These are phyloP conservation scores for Eremochloa ophiuroides DNA, from an alignment of 176 grass and related monocot species.

Conservation along the genomic window DNA sequence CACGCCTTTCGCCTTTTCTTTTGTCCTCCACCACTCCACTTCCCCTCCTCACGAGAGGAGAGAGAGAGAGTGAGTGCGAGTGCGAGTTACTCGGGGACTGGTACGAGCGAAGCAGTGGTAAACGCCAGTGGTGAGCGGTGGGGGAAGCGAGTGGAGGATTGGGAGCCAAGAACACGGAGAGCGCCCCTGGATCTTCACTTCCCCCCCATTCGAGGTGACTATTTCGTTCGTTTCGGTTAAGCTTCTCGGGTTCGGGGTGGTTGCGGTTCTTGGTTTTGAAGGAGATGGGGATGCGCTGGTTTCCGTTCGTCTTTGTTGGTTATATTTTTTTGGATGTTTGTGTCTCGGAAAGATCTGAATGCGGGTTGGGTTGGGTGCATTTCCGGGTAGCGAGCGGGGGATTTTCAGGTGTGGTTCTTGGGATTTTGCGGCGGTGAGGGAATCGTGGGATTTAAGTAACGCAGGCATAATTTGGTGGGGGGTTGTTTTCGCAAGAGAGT, in stretches of 20 bases:
- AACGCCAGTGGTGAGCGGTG: constrained; percentile 22
- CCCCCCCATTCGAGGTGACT: constrained; percentile 36
- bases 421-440: constrained; percentile 17
- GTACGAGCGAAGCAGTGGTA: neutral
- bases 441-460: constrained; percentile 18
- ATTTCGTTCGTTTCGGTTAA: neutral
- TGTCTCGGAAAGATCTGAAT: constrained; percentile 25
- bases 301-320: neutral
- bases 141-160: neutral
- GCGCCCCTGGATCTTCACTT: constrained; percentile 29
- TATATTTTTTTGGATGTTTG: neutral
- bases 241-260: neutral
- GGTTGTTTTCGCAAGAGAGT: constrained; percentile 19
- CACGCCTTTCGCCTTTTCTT: constrained; percentile 33
- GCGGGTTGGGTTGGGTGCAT: constrained; percentile 8
- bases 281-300: neutral
- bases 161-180: constrained; percentile 16
- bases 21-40: constrained; percentile 26
- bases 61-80: constrained; percentile 13
- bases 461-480: constrained; percentile 23
- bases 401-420: constrained; percentile 20
- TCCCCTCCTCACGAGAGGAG: constrained; percentile 19
- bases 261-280: neutral
- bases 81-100: constrained; percentile 11
- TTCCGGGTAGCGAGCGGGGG: neutral